These are phyloP conservation scores for Bruguiera gymnorhiza DNA, from an alignment of 345 rosid genomes.

Conservation along the genomic window DNA sequence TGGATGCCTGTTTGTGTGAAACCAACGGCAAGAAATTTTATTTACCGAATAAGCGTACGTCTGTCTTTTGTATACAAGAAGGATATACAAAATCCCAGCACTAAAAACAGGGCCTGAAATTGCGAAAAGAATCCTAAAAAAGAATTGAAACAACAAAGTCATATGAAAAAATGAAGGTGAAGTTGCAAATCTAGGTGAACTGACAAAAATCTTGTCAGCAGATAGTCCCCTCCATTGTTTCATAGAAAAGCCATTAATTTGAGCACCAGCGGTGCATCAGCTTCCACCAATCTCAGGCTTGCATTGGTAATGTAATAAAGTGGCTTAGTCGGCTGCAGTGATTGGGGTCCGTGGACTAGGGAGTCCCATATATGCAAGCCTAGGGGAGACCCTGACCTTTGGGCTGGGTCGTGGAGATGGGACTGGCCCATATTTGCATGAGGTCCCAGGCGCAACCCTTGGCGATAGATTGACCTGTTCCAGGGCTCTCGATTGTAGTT, in stretches of 20 bases:
- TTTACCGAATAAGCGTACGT: too few relatives aligned
- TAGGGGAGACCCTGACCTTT: constrained; percentile 64
- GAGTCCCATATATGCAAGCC: constrained; percentile 71
- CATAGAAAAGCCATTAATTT: not conserved
- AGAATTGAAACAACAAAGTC: constrained; percentile 3
- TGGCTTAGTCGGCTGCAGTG: constrained; percentile 13
- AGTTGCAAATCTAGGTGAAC: not conserved
- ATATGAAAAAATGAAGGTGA: not conserved
- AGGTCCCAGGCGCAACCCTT: constrained; percentile 36
- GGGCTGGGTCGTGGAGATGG: constrained; percentile 93
- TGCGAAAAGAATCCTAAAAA: too few relatives aligned
- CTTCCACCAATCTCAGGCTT: not conserved
- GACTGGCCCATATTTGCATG: constrained; percentile 51
- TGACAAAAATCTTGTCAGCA: constrained; percentile 11
- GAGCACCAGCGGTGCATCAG: constrained; percentile 13
- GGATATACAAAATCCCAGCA: constrained; percentile 4
- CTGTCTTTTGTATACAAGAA: not conserved
- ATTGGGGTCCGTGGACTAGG: constrained; percentile 62
- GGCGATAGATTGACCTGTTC: constrained; percentile 89
- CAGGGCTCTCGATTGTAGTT: constrained; percentile 64
- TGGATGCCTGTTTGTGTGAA: too few relatives aligned
- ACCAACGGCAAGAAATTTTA: too few relatives aligned
- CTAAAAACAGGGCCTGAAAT: not conserved
- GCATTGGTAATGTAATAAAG: too few relatives aligned
- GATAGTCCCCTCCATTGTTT: not conserved